phyloP scores from a whole-genome alignment of 805 yeast genomes.

The Cyberlindnera japonica region DNA sequence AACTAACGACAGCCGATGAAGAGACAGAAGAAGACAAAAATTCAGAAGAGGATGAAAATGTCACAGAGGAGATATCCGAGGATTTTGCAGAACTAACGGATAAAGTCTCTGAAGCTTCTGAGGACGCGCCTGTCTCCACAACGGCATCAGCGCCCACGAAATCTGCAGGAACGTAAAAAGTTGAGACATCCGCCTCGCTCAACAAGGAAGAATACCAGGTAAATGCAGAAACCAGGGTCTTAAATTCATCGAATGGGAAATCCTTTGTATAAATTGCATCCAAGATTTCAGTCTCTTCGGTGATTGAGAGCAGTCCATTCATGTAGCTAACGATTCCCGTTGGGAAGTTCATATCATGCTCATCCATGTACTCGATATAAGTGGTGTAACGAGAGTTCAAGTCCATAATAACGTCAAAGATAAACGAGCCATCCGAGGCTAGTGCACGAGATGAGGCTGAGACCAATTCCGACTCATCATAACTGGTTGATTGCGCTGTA shows the following conservation, averaged over 20 bases:
- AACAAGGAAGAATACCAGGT: constrained; percentile 21
- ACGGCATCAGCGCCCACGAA: constrained; percentile 16
- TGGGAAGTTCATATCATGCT: constrained; percentile 31
- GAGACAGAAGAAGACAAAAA: constrained; percentile 5
- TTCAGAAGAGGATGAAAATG: not conserved
- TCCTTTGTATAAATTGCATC: constrained; percentile 25
- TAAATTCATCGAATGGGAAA: constrained; percentile 36
- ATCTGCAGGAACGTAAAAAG: constrained; percentile 23
- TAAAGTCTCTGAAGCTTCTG: constrained; percentile 1
- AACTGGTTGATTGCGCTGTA: constrained; percentile 13
- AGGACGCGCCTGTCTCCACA: constrained; percentile 2
- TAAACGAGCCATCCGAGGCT: constrained; percentile 17
- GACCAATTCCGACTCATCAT: constrained; percentile 8
- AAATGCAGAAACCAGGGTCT: constrained; percentile 32
- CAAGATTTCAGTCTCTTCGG: constrained; percentile 25
- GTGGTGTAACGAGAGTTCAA: constrained; percentile 16
- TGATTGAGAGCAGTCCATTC: constrained; percentile 27
- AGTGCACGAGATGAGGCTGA: constrained; percentile 25
- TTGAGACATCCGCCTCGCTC: constrained; percentile 17
- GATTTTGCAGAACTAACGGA: not conserved
- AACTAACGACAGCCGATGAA: constrained; percentile 1
- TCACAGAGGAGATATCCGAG: not conserved
- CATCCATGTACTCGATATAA: constrained; percentile 23
- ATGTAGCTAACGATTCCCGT: constrained; percentile 33
- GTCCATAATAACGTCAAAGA: constrained; percentile 23